These are phyloP conservation scores for Pontederia crassipes DNA, from an alignment of 176 grass and related monocot genomes.

Conservation along the genomic window DNA sequence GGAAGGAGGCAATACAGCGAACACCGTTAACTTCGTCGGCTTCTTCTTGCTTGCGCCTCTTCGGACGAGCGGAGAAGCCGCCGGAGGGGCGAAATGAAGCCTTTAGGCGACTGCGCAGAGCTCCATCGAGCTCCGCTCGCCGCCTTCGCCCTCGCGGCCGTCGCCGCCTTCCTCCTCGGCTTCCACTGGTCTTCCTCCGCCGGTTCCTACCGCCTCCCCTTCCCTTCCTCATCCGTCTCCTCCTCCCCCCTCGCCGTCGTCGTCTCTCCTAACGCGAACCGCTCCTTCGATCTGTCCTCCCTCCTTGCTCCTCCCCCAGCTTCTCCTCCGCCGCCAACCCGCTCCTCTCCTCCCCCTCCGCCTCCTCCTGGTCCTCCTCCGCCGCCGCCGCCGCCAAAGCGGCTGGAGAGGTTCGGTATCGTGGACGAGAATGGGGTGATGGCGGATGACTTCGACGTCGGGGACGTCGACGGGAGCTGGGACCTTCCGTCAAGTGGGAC, in stretches of 20 bases:
- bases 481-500: too few relatives aligned
- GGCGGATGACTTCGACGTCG: not conserved
- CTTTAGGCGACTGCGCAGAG: too few relatives aligned
- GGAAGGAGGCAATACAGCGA: too few relatives aligned
- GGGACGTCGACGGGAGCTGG: too few relatives aligned
- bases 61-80: too few relatives aligned
- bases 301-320: conserved; percentile 4
- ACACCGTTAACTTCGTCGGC: too few relatives aligned
- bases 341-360: not conserved
- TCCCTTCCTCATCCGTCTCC: not conserved
- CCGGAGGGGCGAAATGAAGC: too few relatives aligned
- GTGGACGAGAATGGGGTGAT: not conserved
- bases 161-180: conserved; percentile 64
- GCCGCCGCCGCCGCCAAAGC: not conserved
- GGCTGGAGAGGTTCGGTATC: conserved; percentile 1
- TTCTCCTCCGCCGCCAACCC: conserved; percentile 14
- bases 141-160: conserved; percentile 19
- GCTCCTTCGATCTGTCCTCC: conserved; percentile 42
- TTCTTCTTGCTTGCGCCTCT: too few relatives aligned
- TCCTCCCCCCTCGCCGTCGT: conserved; percentile 27
- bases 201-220: conserved; percentile 22
- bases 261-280: conserved; percentile 55
- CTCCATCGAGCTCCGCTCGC: too few relatives aligned
- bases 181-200: conserved; percentile 45
- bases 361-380: too few relatives aligned